Evolutionary conservation across 257 asterid genomes (phyloP).

Genomic region (Capsicum baccatum): DNA sequence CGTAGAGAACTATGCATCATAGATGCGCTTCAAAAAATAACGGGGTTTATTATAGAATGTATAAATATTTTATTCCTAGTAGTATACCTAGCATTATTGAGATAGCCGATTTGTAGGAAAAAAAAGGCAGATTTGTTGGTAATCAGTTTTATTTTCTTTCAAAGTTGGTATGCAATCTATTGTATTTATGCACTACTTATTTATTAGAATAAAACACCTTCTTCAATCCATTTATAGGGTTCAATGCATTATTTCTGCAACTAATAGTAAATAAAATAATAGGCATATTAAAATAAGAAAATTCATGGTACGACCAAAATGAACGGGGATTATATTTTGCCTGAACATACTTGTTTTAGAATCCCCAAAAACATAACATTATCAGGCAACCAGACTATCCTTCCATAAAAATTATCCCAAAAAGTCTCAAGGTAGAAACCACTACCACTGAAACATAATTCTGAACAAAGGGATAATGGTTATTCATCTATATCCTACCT

Average conservation of each 20-base stretch:
- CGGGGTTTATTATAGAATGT: not conserved
- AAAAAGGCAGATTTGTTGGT: no score
- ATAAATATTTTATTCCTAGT: no score
- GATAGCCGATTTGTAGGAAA: no score
- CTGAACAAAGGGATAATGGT: slow-evolving; percentile 46
- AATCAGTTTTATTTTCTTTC: no score
- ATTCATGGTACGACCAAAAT: not conserved
- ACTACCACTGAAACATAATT: slow-evolving; percentile 76
- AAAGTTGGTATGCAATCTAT: no score
- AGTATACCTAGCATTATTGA: no score
- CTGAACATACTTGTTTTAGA: slow-evolving; percentile 97
- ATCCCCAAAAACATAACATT: slow-evolving; percentile 90
- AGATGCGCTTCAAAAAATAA: not conserved
- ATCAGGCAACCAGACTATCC: slow-evolving; percentile 88
- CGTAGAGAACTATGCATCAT: not conserved
- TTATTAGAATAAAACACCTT: no score
- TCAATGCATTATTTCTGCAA: slow-evolving; percentile 18
- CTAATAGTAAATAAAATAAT: slow-evolving; percentile 14
- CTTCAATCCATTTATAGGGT: no score
- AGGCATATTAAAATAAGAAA: slow-evolving; percentile 5
- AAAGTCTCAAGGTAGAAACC: slow-evolving; percentile 60
- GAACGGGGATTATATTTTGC: slow-evolving; percentile 45
- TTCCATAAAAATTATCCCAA: slow-evolving; percentile 75
- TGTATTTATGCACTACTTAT: no score
- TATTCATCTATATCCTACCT: slow-evolving; percentile 24